These are phyloP conservation scores for Desmodesmus armatus DNA, from an alignment of 139 green algal species.

Conservation along the genomic window DNA sequence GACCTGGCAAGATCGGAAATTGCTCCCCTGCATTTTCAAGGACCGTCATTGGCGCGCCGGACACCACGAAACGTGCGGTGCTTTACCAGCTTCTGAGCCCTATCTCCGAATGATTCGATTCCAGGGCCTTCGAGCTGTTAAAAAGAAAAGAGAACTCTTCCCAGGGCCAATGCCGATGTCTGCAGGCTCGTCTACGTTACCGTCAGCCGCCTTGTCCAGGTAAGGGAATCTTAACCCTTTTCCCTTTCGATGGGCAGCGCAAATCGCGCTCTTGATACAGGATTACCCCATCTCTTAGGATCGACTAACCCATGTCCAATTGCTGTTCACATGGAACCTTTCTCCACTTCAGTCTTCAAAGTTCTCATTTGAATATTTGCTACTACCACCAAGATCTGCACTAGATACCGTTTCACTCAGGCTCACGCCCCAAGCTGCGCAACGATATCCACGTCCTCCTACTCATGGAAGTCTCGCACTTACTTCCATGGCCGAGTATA, in stretches of 20 bases:
- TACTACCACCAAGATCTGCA: slow-evolving; percentile 97
- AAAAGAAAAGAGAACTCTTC: slow-evolving; percentile 98
- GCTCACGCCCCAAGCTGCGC: slow-evolving; percentile 86
- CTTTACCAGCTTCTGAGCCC: slow-evolving; percentile 88
- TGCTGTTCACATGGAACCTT: slow-evolving; percentile 97
- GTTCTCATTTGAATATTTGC: slow-evolving; percentile 97
- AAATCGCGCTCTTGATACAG: slow-evolving; percentile 87
- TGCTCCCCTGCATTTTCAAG: slow-evolving; percentile 91
- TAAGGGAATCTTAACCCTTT: slow-evolving; percentile 96
- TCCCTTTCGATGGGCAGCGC: slow-evolving; percentile 89
- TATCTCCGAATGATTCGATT: slow-evolving; percentile 93
- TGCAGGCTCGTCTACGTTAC: slow-evolving; percentile 88
- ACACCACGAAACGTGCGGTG: slow-evolving; percentile 87
- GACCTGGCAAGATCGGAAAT: slow-evolving; percentile 82
- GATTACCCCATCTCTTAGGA: slow-evolving; percentile 92
- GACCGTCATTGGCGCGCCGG: slow-evolving; percentile 86
- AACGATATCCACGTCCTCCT: slow-evolving; percentile 91
- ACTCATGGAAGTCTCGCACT: slow-evolving; percentile 91
- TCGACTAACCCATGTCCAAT: slow-evolving; percentile 96
- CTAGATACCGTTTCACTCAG: slow-evolving; percentile 86
- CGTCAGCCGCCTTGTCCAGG: slow-evolving; percentile 86
- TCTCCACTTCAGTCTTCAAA: slow-evolving; percentile 94
- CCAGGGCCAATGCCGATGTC: slow-evolving; percentile 85
- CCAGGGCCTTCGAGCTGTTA: slow-evolving; percentile 89
- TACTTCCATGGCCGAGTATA: slow-evolving; percentile 90